These are phyloP conservation scores for Staphylotrichum tortipilum DNA, from an alignment of 495 filamentous ascomycete genomes.

Conservation along the genomic window DNA sequence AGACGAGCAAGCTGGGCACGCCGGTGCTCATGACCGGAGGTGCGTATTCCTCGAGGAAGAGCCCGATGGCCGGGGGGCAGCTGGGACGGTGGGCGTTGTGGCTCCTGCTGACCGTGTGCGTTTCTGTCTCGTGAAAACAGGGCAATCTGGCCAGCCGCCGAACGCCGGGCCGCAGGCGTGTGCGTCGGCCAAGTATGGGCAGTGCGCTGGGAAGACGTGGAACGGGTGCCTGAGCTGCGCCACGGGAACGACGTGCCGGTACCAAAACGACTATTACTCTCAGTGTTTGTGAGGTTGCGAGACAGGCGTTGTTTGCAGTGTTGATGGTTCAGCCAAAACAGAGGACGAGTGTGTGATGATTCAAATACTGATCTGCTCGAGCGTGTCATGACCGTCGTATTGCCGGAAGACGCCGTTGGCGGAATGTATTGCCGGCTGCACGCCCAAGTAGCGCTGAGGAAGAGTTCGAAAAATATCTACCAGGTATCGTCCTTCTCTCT, in stretches of 20 bases:
- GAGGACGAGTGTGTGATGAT: too few relatives aligned
- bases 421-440: too few relatives aligned
- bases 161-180: conserved; percentile 10
- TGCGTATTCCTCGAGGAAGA: conserved; percentile 5
- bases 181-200: conserved; percentile 27
- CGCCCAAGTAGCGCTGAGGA: too few relatives aligned
- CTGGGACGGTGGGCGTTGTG: too few relatives aligned
- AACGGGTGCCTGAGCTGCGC: conserved; percentile 38
- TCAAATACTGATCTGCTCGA: too few relatives aligned
- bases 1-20: conserved; percentile 32
- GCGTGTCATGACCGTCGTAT: too few relatives aligned
- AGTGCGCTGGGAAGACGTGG: conserved; percentile 44
- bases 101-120: neutral
- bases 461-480: too few relatives aligned
- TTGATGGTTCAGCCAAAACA: too few relatives aligned
- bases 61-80: neutral
- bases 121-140: conserved; percentile 2
- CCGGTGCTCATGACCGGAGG: conserved; percentile 23
- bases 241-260: conserved; percentile 34
- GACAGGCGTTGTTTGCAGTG: too few relatives aligned
- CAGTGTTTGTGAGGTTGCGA: conserved; percentile 33
- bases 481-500: too few relatives aligned
- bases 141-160: too few relatives aligned
- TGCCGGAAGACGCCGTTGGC: too few relatives aligned
- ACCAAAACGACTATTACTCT: conserved; percentile 41